Evolutionary conservation across 2,329 filamentous ascomycete species (phyloP).

Genomic region (Talaromyces sp.): DNA sequence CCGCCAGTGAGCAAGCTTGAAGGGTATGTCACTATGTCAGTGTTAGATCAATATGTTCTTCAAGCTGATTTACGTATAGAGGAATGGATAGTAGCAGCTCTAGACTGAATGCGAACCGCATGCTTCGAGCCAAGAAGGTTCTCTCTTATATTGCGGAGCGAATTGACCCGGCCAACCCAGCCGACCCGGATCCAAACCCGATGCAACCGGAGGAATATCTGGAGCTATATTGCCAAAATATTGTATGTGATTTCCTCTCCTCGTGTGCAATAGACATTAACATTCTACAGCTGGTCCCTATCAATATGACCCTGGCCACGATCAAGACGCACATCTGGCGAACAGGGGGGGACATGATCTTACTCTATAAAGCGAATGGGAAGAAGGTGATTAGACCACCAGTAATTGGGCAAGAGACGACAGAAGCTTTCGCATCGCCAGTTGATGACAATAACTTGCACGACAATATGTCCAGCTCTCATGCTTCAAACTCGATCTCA

Average conservation of each 20-base stretch:
- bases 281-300: constrained; percentile 51
- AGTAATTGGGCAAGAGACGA: background rate
- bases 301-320: constrained; percentile 89
- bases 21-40: constrained; percentile 49
- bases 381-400: constrained; percentile 54
- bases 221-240: constrained; percentile 90
- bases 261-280: constrained; percentile 19
- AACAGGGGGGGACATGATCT: constrained; percentile 83
- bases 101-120: constrained; percentile 90
- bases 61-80: constrained; percentile 13
- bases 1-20: constrained; percentile 72
- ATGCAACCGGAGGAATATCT: constrained; percentile 87
- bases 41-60: background rate
- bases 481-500: constrained; percentile 6
- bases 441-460: constrained; percentile 8
- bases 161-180: constrained; percentile 67
- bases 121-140: constrained; percentile 94
- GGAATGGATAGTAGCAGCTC: constrained; percentile 61
- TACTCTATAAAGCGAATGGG: constrained; percentile 92
- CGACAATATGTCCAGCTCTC: constrained; percentile 1
- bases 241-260: constrained; percentile 54
- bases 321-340: constrained; percentile 92
- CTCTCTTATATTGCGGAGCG: constrained; percentile 86
- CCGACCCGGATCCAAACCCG: constrained; percentile 56
- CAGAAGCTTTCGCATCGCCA: background rate